These are phyloP conservation scores for Mycosarcoma maydis DNA, from an alignment of 1,284 basidiomycete genomes.

Conservation along the genomic window DNA sequence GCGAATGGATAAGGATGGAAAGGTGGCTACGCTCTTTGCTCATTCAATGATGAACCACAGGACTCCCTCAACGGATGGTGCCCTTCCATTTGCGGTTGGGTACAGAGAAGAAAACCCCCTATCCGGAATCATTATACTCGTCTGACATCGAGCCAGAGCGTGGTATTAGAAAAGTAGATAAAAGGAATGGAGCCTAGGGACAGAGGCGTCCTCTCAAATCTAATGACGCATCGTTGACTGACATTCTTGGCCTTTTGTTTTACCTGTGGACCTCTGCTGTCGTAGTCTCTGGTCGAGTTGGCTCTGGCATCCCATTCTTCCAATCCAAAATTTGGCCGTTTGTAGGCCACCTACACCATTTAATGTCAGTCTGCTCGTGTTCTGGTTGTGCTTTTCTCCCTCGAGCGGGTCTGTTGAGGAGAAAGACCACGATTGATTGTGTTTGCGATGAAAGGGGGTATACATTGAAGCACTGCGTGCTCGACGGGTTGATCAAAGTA, in stretches of 20 bases:
- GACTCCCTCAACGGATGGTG: slow-evolving; percentile 61
- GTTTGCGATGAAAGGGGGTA: neutral
- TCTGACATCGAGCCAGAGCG: slow-evolving; percentile 51
- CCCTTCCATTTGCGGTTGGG: slow-evolving; percentile 30
- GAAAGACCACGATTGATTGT: neutral
- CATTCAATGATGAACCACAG: slow-evolving; percentile 55
- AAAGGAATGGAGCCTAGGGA: neutral
- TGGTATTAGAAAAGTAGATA: too few relatives aligned
- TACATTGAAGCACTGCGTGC: neutral
- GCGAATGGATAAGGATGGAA: too few relatives aligned
- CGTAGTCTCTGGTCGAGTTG: slow-evolving; percentile 17
- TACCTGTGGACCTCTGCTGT: slow-evolving; percentile 1
- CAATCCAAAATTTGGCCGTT: slow-evolving; percentile 26
- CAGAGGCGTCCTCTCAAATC: too few relatives aligned
- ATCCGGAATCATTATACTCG: slow-evolving; percentile 60
- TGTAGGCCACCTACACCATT: slow-evolving; percentile 13
- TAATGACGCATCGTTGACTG: slow-evolving; percentile 11
- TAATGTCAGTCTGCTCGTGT: neutral
- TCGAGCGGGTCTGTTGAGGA: too few relatives aligned
- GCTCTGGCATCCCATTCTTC: slow-evolving; percentile 9
- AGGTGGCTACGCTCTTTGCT: slow-evolving; percentile 25
- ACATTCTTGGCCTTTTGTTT: slow-evolving; percentile 5
- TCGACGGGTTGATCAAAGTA: neutral
- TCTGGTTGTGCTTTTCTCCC: neutral
- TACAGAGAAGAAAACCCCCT: slow-evolving; percentile 53